A percentile compares a stretch with the other conserved stretches of the same genome.
phyloP scores from a whole-genome alignment of 2,329 filamentous ascomycete genomes.

The Orbilia ellipsospora region DNA sequence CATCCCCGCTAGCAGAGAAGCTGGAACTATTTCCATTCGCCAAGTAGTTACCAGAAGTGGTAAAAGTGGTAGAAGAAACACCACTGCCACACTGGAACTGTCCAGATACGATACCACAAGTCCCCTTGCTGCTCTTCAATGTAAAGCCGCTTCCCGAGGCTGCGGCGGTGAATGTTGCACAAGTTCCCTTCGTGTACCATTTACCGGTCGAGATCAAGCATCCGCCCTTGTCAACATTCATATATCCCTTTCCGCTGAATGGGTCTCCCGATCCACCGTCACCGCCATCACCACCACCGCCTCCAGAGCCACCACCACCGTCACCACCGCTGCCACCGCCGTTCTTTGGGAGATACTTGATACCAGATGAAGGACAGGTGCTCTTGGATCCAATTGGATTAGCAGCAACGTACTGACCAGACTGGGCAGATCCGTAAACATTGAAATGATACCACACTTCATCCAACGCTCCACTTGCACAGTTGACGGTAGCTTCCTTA shows the following conservation, averaged over 20 bases:
- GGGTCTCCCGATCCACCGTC: slow-evolving; percentile 59
- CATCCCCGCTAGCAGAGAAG: slow-evolving; percentile 31
- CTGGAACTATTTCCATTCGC: slow-evolving; percentile 13
- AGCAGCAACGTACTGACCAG: slow-evolving; percentile 63
- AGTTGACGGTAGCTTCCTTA: slow-evolving; percentile 70
- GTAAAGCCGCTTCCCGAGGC: slow-evolving; percentile 67
- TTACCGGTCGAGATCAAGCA: slow-evolving; percentile 75
- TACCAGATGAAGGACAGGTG: slow-evolving; percentile 69
- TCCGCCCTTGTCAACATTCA: slow-evolving; percentile 71
- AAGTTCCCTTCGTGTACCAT: slow-evolving; percentile 76
- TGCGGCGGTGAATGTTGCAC: slow-evolving; percentile 73
- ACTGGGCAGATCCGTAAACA: slow-evolving; percentile 67
- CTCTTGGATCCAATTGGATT: slow-evolving; percentile 70
- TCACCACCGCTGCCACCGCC: slow-evolving; percentile 49
- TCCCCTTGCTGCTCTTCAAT: slow-evolving; percentile 70
- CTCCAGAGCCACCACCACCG: slow-evolving; percentile 56
- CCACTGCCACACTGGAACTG: slow-evolving; percentile 57
- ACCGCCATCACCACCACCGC: slow-evolving; percentile 58
- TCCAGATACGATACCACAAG: slow-evolving; percentile 68
- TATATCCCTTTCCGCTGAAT: slow-evolving; percentile 71
- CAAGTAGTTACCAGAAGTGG: slow-evolving; percentile 19
- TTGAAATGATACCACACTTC: slow-evolving; percentile 70
- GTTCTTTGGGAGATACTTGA: slow-evolving; percentile 74
- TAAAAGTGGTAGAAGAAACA: slow-evolving; percentile 51
- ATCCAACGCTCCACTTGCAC: slow-evolving; percentile 65